Evolutionary conservation across 106 monocot genomes (phyloP), one percentile per base, ranked within the genome.

Genomic region (Cymbidium sinense): DNA sequence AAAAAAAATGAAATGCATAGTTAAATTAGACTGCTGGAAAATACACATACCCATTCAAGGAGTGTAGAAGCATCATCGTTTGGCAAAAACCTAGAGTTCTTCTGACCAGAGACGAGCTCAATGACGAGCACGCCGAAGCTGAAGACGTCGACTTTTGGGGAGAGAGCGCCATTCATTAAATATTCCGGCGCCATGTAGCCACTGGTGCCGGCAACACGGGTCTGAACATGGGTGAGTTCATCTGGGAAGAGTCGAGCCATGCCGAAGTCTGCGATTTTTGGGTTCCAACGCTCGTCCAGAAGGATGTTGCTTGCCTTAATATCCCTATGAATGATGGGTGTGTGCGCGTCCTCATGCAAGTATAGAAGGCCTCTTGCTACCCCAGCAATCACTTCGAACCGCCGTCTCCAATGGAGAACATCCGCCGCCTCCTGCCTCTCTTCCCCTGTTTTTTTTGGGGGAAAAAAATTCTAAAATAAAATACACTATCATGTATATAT

Each of bases 151-250:
- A 82, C 91, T 76, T 91, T 94, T 1, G 85, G 81, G 30, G 91
- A 89, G 62, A 94, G 87, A 28, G 76, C 23, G 19, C 91, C 91
- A 43, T 82, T 82, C 91, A 91, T 91, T 51, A 84, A 43, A 78
- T 91, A 94, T 82, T 94, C 94, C 0, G 94, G 94, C 3, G 94
- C 91, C 94, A 94, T 91, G 83, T 94, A 94, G 58, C 94, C 88
- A 78, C 84, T 91, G 47, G 94, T 94, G 54, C 94, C 91, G 34
- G 91, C 91, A 15, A 94, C 77, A 20, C 89, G 88, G 20, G 93
- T 93, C 43, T 89, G 84, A 74, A 85, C 85, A 43, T 87, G 90
- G 31, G 91, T 81, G 29, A 77, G 82, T 23, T 86, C 88, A 81
- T 91, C 94, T 0, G 85, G 87, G 80, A 82, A 91, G 44, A 91